Percentiles rank a stretch among this genome's conserved stretches.
Evolutionary conservation across 495 filamentous ascomycete species (phyloP).

Genomic region (Daldinia concentrica): DNA sequence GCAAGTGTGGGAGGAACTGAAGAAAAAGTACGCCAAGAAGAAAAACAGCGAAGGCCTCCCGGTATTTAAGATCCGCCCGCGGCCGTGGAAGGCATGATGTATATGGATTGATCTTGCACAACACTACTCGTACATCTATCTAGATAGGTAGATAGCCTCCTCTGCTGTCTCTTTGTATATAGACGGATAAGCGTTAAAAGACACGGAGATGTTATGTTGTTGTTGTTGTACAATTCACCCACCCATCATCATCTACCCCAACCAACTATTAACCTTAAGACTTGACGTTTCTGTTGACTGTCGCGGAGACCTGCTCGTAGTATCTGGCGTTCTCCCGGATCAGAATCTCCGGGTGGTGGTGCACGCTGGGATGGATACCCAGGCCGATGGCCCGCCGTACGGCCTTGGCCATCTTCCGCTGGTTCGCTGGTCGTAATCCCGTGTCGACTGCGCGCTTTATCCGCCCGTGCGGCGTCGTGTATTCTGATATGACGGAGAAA

Average conservation of each 20-base stretch:
- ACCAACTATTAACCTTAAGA: constrained; percentile 9
- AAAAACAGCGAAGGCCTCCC: constrained; percentile 49
- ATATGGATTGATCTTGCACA: constrained; percentile 42
- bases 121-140: constrained; percentile 41
- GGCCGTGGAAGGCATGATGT: constrained; percentile 53
- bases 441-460: constrained; percentile 80
- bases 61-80: constrained; percentile 53
- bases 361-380: constrained; percentile 91
- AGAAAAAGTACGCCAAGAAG: constrained; percentile 53
- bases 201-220: neutral
- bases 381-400: constrained; percentile 87
- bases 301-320: constrained; percentile 29
- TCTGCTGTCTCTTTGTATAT: constrained; percentile 42
- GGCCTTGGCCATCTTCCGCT: constrained; percentile 90
- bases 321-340: constrained; percentile 36
- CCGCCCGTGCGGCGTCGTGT: constrained; percentile 81
- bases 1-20: constrained; percentile 71
- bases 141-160: constrained; percentile 30
- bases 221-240: constrained; percentile 27
- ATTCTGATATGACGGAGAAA: constrained; percentile 91
- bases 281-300: constrained; percentile 11
- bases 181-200: constrained; percentile 16
- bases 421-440: constrained; percentile 86
- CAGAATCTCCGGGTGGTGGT: constrained; percentile 91
- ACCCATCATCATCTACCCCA: neutral